Base-by-base conservation (phyloP, 768 basidiomycete species). In the Leccinum ochraceum region DNA sequence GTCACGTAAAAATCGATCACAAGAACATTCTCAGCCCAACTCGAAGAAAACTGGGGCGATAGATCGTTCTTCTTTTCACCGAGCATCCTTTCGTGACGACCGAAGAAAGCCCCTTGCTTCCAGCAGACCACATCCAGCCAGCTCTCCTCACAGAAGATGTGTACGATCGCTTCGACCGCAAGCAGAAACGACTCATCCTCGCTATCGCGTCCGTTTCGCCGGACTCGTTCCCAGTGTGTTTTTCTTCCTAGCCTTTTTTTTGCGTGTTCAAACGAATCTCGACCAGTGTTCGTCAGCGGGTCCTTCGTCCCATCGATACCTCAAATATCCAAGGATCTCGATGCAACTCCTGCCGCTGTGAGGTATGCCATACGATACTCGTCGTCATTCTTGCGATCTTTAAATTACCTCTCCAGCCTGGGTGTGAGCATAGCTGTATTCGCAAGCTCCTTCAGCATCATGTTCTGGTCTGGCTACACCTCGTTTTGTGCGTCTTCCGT, bases 221-320 rank as follows among this genome's bases (percentile, higher is more conserved):
- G 89, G 86, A 6, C 74, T 91, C 26, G 72, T 92, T 56, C 85
- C 86, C 22, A 77, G 90, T 91, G 65, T 53, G 82, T 63, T 13
- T 46, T 59, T 10, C 39, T 49, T 53, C 37, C 46, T 7, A n/a
- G 42, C 59, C 42, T 44, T 2, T 16, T 37, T 22, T 26, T 48
- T 46, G 42, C 6, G 49, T 50, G 14, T n/a, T 34, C 28, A 53
- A 22, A 14, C 51, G 24, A 48, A 37, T 32, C 28, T 64, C 34
- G 16, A 51, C 1, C 57, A 93, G 90, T 88, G 39, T 85, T 93
- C 60, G 84, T 88, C 0, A 76, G 83, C 7, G 86, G 84, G 0
- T 83, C 83, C 1, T 91, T 93, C 69, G 79, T 90, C 3, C 90
- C 90, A 0, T 85, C 86, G 0, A 88, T 93, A 58, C 89, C 90